Percentiles rank a stretch among this genome's conserved stretches.
These are phyloP conservation scores for Cotoneaster glaucophyllus DNA, from an alignment of 306 rosid genomes.

Conservation along the genomic window DNA sequence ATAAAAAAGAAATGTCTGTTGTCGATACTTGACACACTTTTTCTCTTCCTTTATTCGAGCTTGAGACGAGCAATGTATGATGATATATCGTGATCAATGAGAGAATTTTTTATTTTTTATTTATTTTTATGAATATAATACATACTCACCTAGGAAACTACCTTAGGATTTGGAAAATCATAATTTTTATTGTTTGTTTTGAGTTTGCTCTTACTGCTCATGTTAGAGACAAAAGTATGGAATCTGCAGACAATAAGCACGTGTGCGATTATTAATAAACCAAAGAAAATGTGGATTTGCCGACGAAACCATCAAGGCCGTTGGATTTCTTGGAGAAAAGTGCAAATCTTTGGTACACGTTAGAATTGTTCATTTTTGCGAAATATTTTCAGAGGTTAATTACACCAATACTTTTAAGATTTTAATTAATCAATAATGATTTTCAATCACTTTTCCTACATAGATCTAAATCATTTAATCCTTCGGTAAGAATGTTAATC, in stretches of 20 bases:
- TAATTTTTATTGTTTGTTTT: no score
- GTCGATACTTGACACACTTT: rapidly evolving
- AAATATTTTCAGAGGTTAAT: neutral
- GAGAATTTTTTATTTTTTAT: no score
- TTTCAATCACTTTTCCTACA: no score
- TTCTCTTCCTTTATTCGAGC: no score
- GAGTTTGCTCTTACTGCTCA: neutral
- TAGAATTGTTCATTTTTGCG: neutral
- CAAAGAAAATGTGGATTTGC: neutral
- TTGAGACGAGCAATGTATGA: no score
- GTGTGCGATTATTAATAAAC: neutral
- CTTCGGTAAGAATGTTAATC: no score
- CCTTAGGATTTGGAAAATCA: neutral
- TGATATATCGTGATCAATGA: no score
- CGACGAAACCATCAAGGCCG: slow-evolving; percentile 14
- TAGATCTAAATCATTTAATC: no score
- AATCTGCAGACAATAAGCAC: slow-evolving; percentile 10
- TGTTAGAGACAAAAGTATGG: slow-evolving; percentile 1
- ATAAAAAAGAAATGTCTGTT: no score
- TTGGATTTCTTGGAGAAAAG: slow-evolving; percentile 4
- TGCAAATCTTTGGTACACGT: neutral
- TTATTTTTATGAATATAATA: neutral
- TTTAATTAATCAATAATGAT: no score
- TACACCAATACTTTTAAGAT: no score
- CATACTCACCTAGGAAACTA: neutral